Conservation (phyloP, 768 basidiomycete species). For the Trametes punicea region DNA sequence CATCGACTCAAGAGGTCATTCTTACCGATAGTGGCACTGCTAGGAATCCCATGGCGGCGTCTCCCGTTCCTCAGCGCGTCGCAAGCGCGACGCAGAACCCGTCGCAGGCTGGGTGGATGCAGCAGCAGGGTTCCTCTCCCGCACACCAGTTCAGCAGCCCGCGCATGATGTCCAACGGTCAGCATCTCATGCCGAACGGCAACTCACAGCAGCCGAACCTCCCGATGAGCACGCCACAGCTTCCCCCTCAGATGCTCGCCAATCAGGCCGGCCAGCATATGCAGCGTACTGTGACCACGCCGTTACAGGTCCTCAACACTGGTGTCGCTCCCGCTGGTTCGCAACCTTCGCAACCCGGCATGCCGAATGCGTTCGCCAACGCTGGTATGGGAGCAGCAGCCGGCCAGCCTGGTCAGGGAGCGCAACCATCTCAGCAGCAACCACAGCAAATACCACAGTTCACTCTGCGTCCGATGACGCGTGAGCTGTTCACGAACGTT, state of each 20-base stretch:
- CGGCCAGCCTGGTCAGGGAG: not conserved
- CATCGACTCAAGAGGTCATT: not conserved
- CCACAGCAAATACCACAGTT: slow-evolving; percentile 26
- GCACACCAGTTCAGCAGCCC: slow-evolving; percentile 14
- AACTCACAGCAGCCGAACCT: slow-evolving; percentile 8
- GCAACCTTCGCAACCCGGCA: slow-evolving; percentile 8
- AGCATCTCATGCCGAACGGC: slow-evolving; percentile 6
- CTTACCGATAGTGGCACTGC: not conserved
- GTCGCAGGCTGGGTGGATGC: slow-evolving; percentile 3
- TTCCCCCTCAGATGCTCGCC: slow-evolving; percentile 7
- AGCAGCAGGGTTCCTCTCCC: slow-evolving; percentile 2
- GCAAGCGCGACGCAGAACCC: slow-evolving; percentile 3
- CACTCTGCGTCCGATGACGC: slow-evolving; percentile 43
- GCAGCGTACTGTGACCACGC: slow-evolving; percentile 9
- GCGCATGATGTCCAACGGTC: not conserved
- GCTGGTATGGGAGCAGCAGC: not conserved
- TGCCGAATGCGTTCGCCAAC: slow-evolving; percentile 2
- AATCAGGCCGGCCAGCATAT: slow-evolving; percentile 7
- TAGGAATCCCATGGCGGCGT: slow-evolving; percentile 8
- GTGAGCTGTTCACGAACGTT: slow-evolving; percentile 47
- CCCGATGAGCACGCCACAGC: slow-evolving; percentile 16
- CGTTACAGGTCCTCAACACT: slow-evolving; percentile 8
- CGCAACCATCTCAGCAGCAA: slow-evolving; percentile 28
- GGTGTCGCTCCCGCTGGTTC: not conserved
- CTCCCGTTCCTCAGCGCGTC: slow-evolving; percentile 9